Base-by-base conservation (phyloP, 2,329 filamentous ascomycete genomes). In the Diplodia intermedia region DNA sequence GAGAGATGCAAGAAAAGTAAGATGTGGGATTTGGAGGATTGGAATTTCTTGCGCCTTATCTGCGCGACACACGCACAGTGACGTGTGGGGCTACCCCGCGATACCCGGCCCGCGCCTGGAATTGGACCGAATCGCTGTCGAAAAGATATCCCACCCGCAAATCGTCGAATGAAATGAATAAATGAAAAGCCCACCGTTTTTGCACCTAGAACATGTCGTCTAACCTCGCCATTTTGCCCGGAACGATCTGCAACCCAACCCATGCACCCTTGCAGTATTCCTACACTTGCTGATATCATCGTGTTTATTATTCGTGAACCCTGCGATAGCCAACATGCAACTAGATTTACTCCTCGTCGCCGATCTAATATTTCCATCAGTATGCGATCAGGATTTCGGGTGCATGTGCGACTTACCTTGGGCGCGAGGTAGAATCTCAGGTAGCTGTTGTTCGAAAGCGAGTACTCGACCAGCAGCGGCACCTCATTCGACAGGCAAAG, bases 371-470 rank as follows among this genome's bases (percentile, higher is more conserved):
- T 38, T 14, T 15, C 36, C 23, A 71, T 85, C 76, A 85, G 82
- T 69, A 65, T 66, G 9, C 72, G 54, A 40, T n/a, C 40, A 53
- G 53, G 18, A 33, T 43, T 23, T 18, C 69, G 65, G 50, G 12
- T 47, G 20, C 29, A 8, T 26, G 31, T 18, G 33, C 61, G 55
- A 38, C 86, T 69, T 83, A 95, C 95, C 93, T 99, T 99, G 72
- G 95, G 95, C 72, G 95, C 95, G 75, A 99, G 89, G 83, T 98
- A 99, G 88, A 98, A 99, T 77, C 94, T 89, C 82, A 99, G 83
- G 81, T 95, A 95, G 81, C 92, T 95, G 84, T 89, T 93, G 72
- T 91, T 91, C 66, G 86, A 85, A 70, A 97, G 82, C 67, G 83
- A 85, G 82, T 98, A 99, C 85, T 99, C 95, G 54, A 99, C 95